Percentiles rank a stretch among this genome's conserved stretches.
Evolutionary conservation across 352 stramenopile genomes (phyloP).

Genomic region (Phytopythium cucurbitacearum): DNA sequence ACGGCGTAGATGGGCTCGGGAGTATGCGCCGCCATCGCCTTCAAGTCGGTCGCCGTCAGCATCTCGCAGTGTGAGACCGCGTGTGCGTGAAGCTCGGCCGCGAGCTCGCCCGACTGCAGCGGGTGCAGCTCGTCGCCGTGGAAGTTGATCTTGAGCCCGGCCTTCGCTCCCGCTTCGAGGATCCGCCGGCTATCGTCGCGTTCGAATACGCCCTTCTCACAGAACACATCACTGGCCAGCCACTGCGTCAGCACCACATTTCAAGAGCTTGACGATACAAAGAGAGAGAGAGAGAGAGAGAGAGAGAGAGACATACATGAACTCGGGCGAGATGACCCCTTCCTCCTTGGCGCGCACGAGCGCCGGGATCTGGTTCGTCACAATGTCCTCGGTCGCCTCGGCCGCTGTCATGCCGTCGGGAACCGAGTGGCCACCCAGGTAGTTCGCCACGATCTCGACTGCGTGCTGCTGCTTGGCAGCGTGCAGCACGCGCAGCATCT

Average conservation of each 20-base stretch:
- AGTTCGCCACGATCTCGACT: slow-evolving; percentile 79
- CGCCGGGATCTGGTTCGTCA: slow-evolving; percentile 70
- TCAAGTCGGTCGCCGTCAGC: slow-evolving; percentile 58
- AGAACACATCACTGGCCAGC: slow-evolving; percentile 61
- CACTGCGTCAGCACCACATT: not conserved
- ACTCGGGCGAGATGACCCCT: slow-evolving; percentile 69
- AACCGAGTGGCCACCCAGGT: slow-evolving; percentile 71
- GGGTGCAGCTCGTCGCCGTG: slow-evolving; percentile 77
- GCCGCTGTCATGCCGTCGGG: slow-evolving; percentile 65
- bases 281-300: not conserved
- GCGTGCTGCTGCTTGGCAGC: slow-evolving; percentile 37
- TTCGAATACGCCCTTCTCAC: slow-evolving; percentile 84
- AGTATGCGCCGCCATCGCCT: slow-evolving; percentile 53
- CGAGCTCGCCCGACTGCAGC: slow-evolving; percentile 65
- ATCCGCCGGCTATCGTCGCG: slow-evolving; percentile 72
- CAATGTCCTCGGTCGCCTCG: slow-evolving; percentile 61
- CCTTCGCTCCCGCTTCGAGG: slow-evolving; percentile 51
- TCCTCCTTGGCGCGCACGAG: slow-evolving; percentile 62
- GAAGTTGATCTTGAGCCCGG: slow-evolving; percentile 80
- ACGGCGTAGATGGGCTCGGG: slow-evolving; percentile 63
- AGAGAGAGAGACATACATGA: slow-evolving; percentile 40
- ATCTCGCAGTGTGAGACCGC: slow-evolving; percentile 79
- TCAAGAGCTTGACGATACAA: not conserved
- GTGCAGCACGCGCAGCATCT: slow-evolving; percentile 83
- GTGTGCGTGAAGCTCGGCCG: slow-evolving; percentile 47